Evolutionary conservation across 116 monocot species (phyloP).

Genomic region (Trichopus zeylanicus): DNA sequence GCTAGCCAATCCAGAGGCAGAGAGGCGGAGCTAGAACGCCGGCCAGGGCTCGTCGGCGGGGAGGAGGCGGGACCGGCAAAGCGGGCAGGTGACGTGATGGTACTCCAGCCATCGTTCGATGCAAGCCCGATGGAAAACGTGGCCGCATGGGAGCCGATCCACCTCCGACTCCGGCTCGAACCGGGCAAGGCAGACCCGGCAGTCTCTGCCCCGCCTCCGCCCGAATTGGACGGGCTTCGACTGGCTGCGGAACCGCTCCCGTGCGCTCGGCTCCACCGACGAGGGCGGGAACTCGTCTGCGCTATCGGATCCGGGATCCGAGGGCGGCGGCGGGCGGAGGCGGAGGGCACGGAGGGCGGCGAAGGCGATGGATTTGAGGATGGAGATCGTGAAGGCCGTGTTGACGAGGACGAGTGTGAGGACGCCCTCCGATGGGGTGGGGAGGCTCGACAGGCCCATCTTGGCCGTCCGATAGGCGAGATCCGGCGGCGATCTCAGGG

Average conservation of each 20-base stretch:
- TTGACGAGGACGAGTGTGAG: conserved; percentile 59
- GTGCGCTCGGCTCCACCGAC: conserved; percentile 19
- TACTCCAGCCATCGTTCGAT: conserved; percentile 84
- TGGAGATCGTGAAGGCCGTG: conserved; percentile 57
- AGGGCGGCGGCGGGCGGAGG: conserved; percentile 13
- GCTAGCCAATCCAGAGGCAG: too few relatives aligned
- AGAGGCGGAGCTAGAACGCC: background rate
- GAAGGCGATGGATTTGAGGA: conserved; percentile 49
- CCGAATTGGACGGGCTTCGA: conserved; percentile 48
- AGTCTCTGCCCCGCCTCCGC: conserved; percentile 26
- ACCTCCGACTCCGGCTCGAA: conserved; percentile 79
- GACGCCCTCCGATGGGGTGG: conserved; percentile 70
- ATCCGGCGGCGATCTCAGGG: background rate
- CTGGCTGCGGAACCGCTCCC: conserved; percentile 52
- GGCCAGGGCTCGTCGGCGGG: conserved; percentile 5
- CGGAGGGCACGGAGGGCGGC: conserved; percentile 45
- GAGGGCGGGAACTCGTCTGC: background rate
- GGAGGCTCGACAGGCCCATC: conserved; percentile 84
- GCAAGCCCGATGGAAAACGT: conserved; percentile 74
- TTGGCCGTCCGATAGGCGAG: too few relatives aligned
- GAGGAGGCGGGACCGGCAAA: conserved; percentile 68
- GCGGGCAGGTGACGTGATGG: conserved; percentile 77
- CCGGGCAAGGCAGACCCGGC: conserved; percentile 70
- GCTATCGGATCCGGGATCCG: background rate
- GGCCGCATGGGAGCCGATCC: conserved; percentile 76